Conservation (phyloP, 2,329 filamentous ascomycete species). For the Plectosphaerella cucumerina region DNA sequence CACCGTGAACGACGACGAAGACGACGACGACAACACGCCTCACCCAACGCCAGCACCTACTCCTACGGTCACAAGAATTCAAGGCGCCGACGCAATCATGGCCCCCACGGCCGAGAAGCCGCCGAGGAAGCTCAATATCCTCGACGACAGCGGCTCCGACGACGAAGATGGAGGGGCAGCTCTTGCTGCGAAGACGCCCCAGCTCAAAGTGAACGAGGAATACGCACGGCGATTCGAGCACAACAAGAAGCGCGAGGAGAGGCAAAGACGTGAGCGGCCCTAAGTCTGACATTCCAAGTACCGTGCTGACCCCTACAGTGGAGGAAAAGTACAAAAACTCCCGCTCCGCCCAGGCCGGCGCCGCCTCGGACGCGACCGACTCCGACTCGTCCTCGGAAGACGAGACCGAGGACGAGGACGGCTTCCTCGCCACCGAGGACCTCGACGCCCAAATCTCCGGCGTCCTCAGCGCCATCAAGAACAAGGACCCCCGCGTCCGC, state of each 20-base stretch:
- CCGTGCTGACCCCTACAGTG: slow-evolving; percentile 52
- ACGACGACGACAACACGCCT: neutral
- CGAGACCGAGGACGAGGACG: slow-evolving; percentile 87
- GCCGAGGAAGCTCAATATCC: slow-evolving; percentile 42
- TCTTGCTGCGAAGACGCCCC: slow-evolving; percentile 19
- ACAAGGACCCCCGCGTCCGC: slow-evolving; percentile 89
- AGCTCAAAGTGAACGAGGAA: slow-evolving; percentile 83
- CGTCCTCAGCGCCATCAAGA: slow-evolving; percentile 81
- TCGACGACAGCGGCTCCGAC: slow-evolving; percentile 53
- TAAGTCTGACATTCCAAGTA: neutral
- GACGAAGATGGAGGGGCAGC: slow-evolving; percentile 34
- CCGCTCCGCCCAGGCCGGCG: slow-evolving; percentile 21
- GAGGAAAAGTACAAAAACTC: slow-evolving; percentile 74
- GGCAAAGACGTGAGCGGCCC: slow-evolving; percentile 55
- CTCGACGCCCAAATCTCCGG: slow-evolving; percentile 84
- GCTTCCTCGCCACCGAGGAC: slow-evolving; percentile 77
- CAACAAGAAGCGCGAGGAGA: slow-evolving; percentile 94
- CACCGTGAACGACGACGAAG: neutral
- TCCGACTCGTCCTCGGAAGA: slow-evolving; percentile 65
- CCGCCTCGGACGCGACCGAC: slow-evolving; percentile 44
- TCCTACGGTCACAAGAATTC: neutral
- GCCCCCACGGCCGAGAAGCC: slow-evolving; percentile 7
- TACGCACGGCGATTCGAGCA: slow-evolving; percentile 88
- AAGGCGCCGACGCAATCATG: neutral
- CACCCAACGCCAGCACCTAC: neutral